Conservation (phyloP, 2,329 filamentous ascomycete species). For the Trichoderma atroviride region DNA sequence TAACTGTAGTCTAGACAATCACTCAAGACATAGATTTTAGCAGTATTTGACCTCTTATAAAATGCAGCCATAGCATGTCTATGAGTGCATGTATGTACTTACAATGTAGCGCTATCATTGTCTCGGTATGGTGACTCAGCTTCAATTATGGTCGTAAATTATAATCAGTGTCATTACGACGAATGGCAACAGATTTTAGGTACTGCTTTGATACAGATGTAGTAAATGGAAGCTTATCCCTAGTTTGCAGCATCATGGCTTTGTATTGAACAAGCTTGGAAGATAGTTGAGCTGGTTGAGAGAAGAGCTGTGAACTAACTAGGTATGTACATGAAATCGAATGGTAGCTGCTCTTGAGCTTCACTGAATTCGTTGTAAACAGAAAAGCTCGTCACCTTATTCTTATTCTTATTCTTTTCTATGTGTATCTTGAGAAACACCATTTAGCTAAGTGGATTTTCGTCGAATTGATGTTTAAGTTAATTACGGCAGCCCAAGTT, state of each 20-base stretch:
- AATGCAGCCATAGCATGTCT: not conserved
- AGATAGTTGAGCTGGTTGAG: not conserved
- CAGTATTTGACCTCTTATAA: not conserved
- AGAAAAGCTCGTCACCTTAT: not conserved
- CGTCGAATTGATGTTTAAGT: not conserved
- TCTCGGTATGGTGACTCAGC: not conserved
- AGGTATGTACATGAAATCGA: not conserved
- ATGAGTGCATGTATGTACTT: not conserved
- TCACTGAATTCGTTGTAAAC: not conserved
- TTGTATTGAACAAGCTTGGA: not conserved
- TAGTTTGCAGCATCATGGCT: not conserved
- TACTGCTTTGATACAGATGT: not conserved
- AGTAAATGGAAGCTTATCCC: not conserved
- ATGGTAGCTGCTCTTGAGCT: not conserved
- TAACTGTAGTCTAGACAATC: not conserved
- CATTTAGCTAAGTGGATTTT: not conserved
- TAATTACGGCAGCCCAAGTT: not conserved
- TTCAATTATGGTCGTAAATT: not conserved
- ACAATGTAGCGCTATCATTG: not conserved
- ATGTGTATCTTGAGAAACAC: not conserved
- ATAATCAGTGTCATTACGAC: not conserved
- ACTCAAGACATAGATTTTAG: not conserved
- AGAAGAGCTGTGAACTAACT: not conserved
- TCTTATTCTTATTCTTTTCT: not conserved
- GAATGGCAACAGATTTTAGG: not conserved